A percentile compares a stretch with the other conserved stretches of the same genome.
These are phyloP conservation scores for Mycosphaerella arachidis DNA, from an alignment of 2,329 filamentous ascomycete species.

Conservation along the genomic window DNA sequence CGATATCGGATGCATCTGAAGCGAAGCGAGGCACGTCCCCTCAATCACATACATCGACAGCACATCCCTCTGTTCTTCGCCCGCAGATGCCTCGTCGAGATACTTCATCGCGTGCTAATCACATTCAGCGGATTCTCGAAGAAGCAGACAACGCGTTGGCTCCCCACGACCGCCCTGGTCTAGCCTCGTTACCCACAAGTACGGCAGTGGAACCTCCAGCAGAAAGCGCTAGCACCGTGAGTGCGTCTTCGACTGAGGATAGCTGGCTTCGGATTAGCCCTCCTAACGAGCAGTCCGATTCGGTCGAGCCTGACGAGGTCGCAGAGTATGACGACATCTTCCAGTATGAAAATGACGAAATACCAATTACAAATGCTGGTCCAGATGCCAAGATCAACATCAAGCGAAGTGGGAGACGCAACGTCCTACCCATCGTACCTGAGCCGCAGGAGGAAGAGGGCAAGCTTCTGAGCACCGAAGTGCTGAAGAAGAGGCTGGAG, in stretches of 20 bases:
- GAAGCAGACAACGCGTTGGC: slow-evolving; percentile 31
- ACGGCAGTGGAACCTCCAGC: slow-evolving; percentile 3
- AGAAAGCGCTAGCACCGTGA: slow-evolving; percentile 10
- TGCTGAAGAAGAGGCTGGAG: slow-evolving; percentile 4
- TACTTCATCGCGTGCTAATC: slow-evolving; percentile 43
- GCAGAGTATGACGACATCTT: slow-evolving; percentile 9
- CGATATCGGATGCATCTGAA: background rate
- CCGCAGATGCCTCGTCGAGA: slow-evolving; percentile 47
- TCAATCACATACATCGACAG: slow-evolving; percentile 1
- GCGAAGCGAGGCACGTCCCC: background rate
- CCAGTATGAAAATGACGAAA: slow-evolving; percentile 20
- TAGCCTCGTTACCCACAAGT: background rate
- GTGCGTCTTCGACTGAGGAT: slow-evolving; percentile 10
- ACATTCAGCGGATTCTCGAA: slow-evolving; percentile 46
- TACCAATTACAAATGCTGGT: slow-evolving; percentile 35
- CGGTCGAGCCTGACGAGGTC: background rate
- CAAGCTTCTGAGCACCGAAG: slow-evolving; percentile 10
- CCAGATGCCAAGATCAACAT: slow-evolving; percentile 34
- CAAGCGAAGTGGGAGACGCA: slow-evolving; percentile 26
- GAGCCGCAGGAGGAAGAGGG: slow-evolving; percentile 17
- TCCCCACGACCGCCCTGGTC: slow-evolving; percentile 1
- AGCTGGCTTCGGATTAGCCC: slow-evolving; percentile 15
- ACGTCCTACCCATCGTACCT: slow-evolving; percentile 24
- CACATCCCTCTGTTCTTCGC: slow-evolving; percentile 20
- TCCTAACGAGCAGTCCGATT: slow-evolving; percentile 3